phyloP scores from a whole-genome alignment of 768 basidiomycete genomes.

The Lactarius deliciosus region DNA sequence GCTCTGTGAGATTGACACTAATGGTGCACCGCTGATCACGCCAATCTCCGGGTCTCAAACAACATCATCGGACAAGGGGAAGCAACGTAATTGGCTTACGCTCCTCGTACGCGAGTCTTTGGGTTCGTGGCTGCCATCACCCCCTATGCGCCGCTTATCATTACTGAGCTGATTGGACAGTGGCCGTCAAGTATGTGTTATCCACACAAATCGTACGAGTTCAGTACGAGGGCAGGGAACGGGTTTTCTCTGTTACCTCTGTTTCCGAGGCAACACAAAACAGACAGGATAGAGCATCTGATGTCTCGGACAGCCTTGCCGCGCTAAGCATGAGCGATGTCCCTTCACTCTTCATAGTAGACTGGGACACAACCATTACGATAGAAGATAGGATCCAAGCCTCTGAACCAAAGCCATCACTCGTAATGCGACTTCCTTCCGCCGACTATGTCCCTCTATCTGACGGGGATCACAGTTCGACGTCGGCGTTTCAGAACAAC shows the following conservation, averaged over 20 bases:
- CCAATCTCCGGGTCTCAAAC: slow-evolving; percentile 15
- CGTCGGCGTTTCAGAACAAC: slow-evolving; percentile 46
- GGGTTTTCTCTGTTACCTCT: slow-evolving; percentile 55
- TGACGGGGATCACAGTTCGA: slow-evolving; percentile 13
- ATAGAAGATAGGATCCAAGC: slow-evolving; percentile 38
- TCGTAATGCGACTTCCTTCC: slow-evolving; percentile 24
- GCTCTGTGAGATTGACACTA: slow-evolving; percentile 47
- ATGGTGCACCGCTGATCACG: slow-evolving; percentile 11
- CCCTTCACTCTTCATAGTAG: slow-evolving; percentile 55
- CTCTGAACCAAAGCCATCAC: slow-evolving; percentile 29
- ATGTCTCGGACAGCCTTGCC: slow-evolving; percentile 44
- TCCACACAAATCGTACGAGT: slow-evolving; percentile 60
- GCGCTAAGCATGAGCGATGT: slow-evolving; percentile 45
- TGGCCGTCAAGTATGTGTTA: slow-evolving; percentile 70
- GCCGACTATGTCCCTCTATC: slow-evolving; percentile 7
- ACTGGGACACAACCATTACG: slow-evolving; percentile 65
- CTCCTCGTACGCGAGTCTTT: slow-evolving; percentile 66
- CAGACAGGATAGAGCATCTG: slow-evolving; percentile 29
- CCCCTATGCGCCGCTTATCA: slow-evolving; percentile 9
- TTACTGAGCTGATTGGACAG: slow-evolving; percentile 38
- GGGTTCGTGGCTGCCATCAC: slow-evolving; percentile 44
- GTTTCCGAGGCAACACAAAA: slow-evolving; percentile 39
- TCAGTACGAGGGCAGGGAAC: slow-evolving; percentile 57
- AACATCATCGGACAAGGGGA: slow-evolving; percentile 33
- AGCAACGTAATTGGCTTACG: slow-evolving; percentile 63